A percentile compares a stretch with the other conserved stretches of the same genome.
These are phyloP conservation scores for bread wheat (Triticum aestivum) DNA, from an alignment of 176 grass and related monocot genomes.

Conservation along the genomic window IWGSC_CS_RefSeq_v2.1 NC_057804.1:13372271-13372770, in stretches of 20 bases:
- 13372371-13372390: constrained; percentile 63
- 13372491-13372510: constrained; percentile 78
- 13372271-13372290: constrained; percentile 63
- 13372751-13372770: constrained; percentile 87
- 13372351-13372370: constrained; percentile 43
- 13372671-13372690: constrained; percentile 76
- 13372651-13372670: constrained; percentile 60
- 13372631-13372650: constrained; percentile 80
- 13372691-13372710: constrained; percentile 49
- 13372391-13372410: constrained; percentile 41
- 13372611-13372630: constrained; percentile 92
- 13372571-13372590: constrained; percentile 83
- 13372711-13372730: constrained; percentile 51
- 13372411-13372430: constrained; percentile 62
- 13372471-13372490: constrained; percentile 34
- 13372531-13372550: constrained; percentile 46
- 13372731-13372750: constrained; percentile 36
- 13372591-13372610: constrained; percentile 51
- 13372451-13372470: constrained; percentile 46
- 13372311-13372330: constrained; percentile 68
- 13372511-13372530: constrained; percentile 93
- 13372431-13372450: constrained; percentile 85
- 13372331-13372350: constrained; percentile 57
- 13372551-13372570: constrained; percentile 54
- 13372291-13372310: constrained; percentile 79